Base-by-base conservation (phyloP, 257 asterid species). In the Primulina huaijiensis region DNA sequence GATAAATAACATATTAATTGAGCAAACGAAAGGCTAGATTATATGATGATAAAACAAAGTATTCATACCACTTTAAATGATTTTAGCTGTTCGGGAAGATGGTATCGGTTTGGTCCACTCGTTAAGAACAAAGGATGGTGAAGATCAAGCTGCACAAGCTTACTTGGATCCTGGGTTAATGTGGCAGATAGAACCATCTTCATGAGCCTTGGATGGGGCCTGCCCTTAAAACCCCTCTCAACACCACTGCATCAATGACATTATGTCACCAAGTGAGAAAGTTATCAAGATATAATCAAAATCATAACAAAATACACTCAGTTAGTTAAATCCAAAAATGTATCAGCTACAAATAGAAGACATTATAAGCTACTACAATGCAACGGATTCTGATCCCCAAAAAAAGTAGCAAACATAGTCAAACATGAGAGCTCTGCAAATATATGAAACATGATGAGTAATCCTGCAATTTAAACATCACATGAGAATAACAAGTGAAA, bases 101-200 rank as follows among this genome's bases (percentile, higher is more conserved):
- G 89, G 79, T 90, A 90, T 43, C 96, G 97, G 46, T 63, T 79
- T 68, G 81, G 74, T 68, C 95, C 98, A 56, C 89, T 77, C 2
- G 90, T 92, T 79, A 92, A 75, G 81, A 90, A 82, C 86, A 92
- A 74, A 43, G 98, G 97, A 76, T 87, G 93, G 80, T 88, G 95
- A 75, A 92, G 84, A 75, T 85, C 87, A 74, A 92, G 98, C 84
- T 87, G 95, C 0, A 90, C 87, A 55, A 92, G 93, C 84, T 92
- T 90, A 78, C 97, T 85, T 8, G 98, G 98, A 77, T 88, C 97
- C 74, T 84, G 97, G n/a, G 98, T 92, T 78, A 90, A 79, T 73
- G 98, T 92, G 70, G 97, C 98, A 43, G 98, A 92, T 70, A 88
- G 80, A 75, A 88, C 85, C 92, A 92, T 87, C 89, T 90, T 92